These are phyloP conservation scores for Magnolia sinica DNA, from an alignment of 164 flowering plant species.

Conservation along the genomic window DNA sequence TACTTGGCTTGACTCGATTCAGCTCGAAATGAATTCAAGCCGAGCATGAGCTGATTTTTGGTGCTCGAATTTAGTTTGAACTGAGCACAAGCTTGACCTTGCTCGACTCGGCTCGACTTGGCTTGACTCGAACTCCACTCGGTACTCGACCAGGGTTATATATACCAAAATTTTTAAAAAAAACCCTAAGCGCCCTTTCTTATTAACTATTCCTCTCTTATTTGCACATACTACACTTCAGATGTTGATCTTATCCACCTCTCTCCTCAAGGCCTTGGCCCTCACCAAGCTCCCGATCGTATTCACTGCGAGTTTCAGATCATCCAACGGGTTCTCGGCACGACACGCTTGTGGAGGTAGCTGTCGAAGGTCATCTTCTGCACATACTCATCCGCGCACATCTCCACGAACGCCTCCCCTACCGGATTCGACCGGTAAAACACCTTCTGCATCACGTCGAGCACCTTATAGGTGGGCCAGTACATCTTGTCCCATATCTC, in stretches of 20 bases:
- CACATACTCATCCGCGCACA: conserved; percentile 96
- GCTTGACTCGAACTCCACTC: too few relatives aligned
- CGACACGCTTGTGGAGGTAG: conserved; percentile 84
- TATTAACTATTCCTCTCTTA: too few relatives aligned
- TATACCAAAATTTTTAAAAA: too few relatives aligned
- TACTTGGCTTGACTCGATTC: too few relatives aligned
- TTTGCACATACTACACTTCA: background rate
- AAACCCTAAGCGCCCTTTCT: too few relatives aligned
- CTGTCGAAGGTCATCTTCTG: conserved; percentile 99
- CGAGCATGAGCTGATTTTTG: too few relatives aligned
- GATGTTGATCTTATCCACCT: conserved; percentile 62
- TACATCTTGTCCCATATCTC: conserved; percentile 89
- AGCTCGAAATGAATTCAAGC: too few relatives aligned
- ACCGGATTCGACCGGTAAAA: conserved; percentile 93
- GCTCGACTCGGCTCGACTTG: too few relatives aligned
- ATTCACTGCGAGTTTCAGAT: conserved; percentile 79
- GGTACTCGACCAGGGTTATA: too few relatives aligned
- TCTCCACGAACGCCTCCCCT: conserved; percentile 94
- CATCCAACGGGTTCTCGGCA: conserved; percentile 85
- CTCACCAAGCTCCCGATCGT: conserved; percentile 93
- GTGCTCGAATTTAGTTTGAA: too few relatives aligned
- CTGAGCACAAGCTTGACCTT: too few relatives aligned
- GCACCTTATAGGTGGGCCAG: conserved; percentile 95
- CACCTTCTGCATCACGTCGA: conserved; percentile 92
- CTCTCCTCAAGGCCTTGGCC: conserved; percentile 82